Evolutionary conservation across 2,329 filamentous ascomycete species (phyloP), one percentile per base, ranked within the genome.

Genomic region (Arthrobotrys conoides): DNA sequence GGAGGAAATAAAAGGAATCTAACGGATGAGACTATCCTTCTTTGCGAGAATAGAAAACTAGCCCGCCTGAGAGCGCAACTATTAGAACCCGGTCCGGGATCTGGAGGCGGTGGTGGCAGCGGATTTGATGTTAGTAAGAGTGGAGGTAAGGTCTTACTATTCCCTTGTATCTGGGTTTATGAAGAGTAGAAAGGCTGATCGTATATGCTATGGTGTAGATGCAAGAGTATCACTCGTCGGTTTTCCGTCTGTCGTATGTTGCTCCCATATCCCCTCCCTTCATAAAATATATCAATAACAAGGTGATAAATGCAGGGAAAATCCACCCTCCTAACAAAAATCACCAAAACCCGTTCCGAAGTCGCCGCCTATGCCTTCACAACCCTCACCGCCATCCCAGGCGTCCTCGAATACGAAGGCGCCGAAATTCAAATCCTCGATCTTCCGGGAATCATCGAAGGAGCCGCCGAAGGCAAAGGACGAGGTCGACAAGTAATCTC

Each of bases 381-480:
- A 10, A 99, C 96, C 0, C 88, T 99, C 53, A 99, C 96, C 9
- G 96, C 96, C 41, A 99, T 99, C 81, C 96, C 96, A 0, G 96
- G 96, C 82, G 96, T 99, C 46, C 89, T 99, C 69, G 95, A 97
- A 87, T 99, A 99, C 85, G 96, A 94, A 12, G 96, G 96, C 67
- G 96, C 96, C 0, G 96, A 99, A 85, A 98, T 99, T 81, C 96
- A 99, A 85, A 92, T 99, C 81, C 91, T 99, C 76, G 96, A 99
- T 90, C 86, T 99, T 80, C 96, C 96, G 0, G 96, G 96, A 87
- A 99, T 99, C 83, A 99, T 99, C 83, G 96, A 99, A 84, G 96
- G 96, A 78, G 96, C 96, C 65, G 88, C 94, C 0, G 96, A 99
- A 85, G 96, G 96, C 49, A 99, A 99, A 86, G 96, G 96, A 18